Conservation (phyloP, 108 stramenopile species). For the Pseudonitzschia multistriata region DNA sequence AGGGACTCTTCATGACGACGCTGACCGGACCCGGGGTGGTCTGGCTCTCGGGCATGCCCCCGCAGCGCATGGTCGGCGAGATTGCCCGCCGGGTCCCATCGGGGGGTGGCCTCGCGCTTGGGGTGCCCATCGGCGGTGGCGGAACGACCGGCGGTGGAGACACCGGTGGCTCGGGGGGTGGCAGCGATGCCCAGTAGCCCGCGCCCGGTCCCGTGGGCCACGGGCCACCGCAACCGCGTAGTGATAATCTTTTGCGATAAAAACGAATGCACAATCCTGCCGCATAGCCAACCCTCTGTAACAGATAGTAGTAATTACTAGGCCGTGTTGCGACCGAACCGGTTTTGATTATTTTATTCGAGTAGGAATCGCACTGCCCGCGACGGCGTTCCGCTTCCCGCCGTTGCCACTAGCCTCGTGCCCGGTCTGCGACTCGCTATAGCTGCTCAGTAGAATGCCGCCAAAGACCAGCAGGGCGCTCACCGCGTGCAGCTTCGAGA, state of each 20-base stretch:
- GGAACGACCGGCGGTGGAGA: conserved; percentile 40
- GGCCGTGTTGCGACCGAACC: not conserved
- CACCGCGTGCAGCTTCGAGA: conserved; percentile 30
- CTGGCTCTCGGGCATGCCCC: conserved; percentile 85
- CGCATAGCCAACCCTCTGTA: too few species aligned
- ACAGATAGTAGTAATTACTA: too few species aligned
- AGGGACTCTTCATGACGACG: conserved; percentile 91
- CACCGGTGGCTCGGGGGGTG: not conserved
- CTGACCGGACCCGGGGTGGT: conserved; percentile 89
- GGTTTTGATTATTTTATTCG: too few species aligned
- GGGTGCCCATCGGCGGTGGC: conserved; percentile 69
- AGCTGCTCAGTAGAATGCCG: conserved; percentile 31
- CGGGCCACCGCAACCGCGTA: too few species aligned
- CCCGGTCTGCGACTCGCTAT: conserved; percentile 1
- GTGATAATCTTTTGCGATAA: too few species aligned
- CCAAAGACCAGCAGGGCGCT: conserved; percentile 31
- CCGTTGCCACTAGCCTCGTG: not conserved
- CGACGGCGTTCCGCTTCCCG: not conserved
- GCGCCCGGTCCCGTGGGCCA: too few species aligned
- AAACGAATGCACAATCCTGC: too few species aligned
- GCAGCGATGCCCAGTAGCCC: too few species aligned
- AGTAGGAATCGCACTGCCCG: too few species aligned
- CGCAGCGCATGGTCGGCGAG: conserved; percentile 80
- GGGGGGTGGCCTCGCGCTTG: conserved; percentile 75
- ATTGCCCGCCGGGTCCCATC: conserved; percentile 83